Conservation (phyloP, 2,329 filamentous ascomycete species). For the Botryotinia globosa region DNA sequence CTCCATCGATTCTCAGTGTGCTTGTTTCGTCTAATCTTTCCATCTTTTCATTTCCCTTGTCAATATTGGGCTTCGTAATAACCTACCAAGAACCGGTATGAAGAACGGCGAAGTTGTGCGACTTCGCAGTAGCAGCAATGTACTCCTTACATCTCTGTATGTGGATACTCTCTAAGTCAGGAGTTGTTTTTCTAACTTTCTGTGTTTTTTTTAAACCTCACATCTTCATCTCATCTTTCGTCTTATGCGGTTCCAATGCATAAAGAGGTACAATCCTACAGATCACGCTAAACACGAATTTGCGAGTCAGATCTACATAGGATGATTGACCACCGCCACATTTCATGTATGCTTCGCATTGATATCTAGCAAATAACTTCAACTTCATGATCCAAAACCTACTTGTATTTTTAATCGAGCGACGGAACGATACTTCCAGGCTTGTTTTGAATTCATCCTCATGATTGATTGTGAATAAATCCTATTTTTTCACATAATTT, state of each 20-base stretch:
- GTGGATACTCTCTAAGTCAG: not conserved
- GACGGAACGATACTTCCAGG: not conserved
- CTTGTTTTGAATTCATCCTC: not conserved
- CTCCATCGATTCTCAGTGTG: not conserved
- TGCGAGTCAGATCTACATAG: conserved; percentile 1
- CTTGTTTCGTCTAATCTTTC: not conserved
- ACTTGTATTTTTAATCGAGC: not conserved
- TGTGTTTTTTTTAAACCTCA: not conserved
- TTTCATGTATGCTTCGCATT: conserved; percentile 1
- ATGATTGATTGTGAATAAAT: not conserved
- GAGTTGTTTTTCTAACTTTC: too few species aligned
- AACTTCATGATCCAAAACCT: conserved; percentile 1
- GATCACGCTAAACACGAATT: not conserved
- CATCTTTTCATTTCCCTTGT: not conserved
- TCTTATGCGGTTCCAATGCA: not conserved
- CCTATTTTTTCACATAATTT: not conserved
- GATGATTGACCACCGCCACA: not conserved
- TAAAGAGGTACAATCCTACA: not conserved
- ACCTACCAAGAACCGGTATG: not conserved
- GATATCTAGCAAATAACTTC: not conserved
- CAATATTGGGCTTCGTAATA: not conserved
- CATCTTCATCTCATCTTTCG: not conserved
- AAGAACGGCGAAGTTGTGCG: conserved; percentile 6
- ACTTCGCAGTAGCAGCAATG: not conserved
- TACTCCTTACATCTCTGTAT: not conserved